These are phyloP conservation scores for Hemisphaericaspora subhashii DNA, from an alignment of 1,139 yeast species.

Conservation along the genomic window DNA sequence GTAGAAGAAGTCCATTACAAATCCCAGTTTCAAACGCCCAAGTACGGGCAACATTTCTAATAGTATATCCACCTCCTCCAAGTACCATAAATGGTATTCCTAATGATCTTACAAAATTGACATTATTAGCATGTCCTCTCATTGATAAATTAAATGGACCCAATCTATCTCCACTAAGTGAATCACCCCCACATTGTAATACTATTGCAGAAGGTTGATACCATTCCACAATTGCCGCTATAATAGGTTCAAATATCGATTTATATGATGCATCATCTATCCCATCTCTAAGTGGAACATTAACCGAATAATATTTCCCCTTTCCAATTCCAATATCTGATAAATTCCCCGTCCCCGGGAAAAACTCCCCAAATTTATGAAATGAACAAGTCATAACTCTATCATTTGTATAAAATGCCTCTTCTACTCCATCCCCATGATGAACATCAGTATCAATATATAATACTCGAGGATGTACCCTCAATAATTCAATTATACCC, in stretches of 20 bases:
- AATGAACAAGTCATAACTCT: slow-evolving; percentile 96
- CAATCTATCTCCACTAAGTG: slow-evolving; percentile 86
- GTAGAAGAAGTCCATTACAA: slow-evolving; percentile 74
- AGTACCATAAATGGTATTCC: slow-evolving; percentile 89
- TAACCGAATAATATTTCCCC: slow-evolving; percentile 84
- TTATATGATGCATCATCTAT: slow-evolving; percentile 92
- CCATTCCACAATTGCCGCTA: slow-evolving; percentile 84
- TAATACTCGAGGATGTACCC: slow-evolving; percentile 87
- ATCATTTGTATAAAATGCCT: slow-evolving; percentile 93
- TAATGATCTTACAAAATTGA: slow-evolving; percentile 78
- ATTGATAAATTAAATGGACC: slow-evolving; percentile 94
- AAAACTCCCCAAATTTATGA: slow-evolving; percentile 94
- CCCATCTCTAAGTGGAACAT: slow-evolving; percentile 92
- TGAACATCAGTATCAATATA: slow-evolving; percentile 95
- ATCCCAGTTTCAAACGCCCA: slow-evolving; percentile 96
- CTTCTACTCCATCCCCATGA: slow-evolving; percentile 98
- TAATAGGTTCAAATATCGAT: slow-evolving; percentile 84
- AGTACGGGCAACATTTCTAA: slow-evolving; percentile 93
- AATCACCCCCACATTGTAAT: slow-evolving; percentile 97
- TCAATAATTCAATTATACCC: slow-evolving; percentile 75
- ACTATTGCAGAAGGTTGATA: slow-evolving; percentile 91
- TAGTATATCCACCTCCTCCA: slow-evolving; percentile 99
- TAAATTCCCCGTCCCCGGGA: slow-evolving; percentile 93
- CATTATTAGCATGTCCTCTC: slow-evolving; percentile 94
- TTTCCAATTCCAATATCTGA: slow-evolving; percentile 85